These are phyloP conservation scores for Lasiosphaeria hispida DNA, from an alignment of 495 filamentous ascomycete genomes.

Conservation along the genomic window DNA sequence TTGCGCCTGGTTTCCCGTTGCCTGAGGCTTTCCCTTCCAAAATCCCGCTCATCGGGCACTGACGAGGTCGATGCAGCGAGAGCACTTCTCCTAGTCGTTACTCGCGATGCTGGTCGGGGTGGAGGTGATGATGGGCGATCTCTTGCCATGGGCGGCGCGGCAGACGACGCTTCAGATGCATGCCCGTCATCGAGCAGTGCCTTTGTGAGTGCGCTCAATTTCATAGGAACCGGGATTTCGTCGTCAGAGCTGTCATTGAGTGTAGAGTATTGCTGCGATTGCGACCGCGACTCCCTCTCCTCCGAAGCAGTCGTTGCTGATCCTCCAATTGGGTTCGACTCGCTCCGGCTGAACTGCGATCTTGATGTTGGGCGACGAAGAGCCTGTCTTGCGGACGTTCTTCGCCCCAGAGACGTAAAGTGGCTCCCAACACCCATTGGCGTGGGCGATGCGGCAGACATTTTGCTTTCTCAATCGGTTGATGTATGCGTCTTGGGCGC, in stretches of 20 bases:
- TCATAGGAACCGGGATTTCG: conserved; percentile 66
- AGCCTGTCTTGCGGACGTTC: conserved; percentile 44
- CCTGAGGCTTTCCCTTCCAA: conserved; percentile 11
- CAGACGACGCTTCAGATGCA: conserved; percentile 13
- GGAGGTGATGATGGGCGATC: conserved; percentile 54
- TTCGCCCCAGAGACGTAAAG: conserved; percentile 35
- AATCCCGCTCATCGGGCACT: conserved; percentile 21
- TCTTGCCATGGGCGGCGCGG: conserved; percentile 33
- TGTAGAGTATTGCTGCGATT: conserved; percentile 29
- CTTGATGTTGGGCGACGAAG: conserved; percentile 36
- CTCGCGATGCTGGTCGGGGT: conserved; percentile 50
- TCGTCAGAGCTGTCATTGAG: conserved; percentile 72
- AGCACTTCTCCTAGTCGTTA: conserved; percentile 46
- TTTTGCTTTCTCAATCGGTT: conserved; percentile 13
- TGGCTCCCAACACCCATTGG: conserved; percentile 35
- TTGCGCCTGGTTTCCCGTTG: conserved; percentile 34
- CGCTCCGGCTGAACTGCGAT: conserved; percentile 34
- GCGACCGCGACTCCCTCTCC: conserved; percentile 22
- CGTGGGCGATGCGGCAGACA: conserved; percentile 39
- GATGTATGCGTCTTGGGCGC: background rate
- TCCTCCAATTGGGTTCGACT: conserved; percentile 34
- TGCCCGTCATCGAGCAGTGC: conserved; percentile 68
- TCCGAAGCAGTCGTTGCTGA: conserved; percentile 12
- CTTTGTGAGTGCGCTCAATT: conserved; percentile 76
- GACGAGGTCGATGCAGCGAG: conserved; percentile 32